Evolutionary conservation across 2,329 filamentous ascomycete species (phyloP).

Genomic region (Sordariomycetes sp.): DNA sequence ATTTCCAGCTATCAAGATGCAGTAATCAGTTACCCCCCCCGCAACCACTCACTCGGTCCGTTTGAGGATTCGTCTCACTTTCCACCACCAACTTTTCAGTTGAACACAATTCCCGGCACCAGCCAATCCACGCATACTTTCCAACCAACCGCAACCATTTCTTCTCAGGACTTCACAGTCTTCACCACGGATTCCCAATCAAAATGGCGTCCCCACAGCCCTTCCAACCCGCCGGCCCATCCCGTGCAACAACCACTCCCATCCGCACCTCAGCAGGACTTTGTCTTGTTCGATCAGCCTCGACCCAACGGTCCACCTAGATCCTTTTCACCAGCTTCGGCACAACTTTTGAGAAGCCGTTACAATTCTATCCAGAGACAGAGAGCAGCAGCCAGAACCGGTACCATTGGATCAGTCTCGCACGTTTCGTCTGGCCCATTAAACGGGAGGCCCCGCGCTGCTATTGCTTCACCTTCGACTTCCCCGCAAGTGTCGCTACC

Average conservation of each 20-base stretch:
- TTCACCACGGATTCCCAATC: slow-evolving; percentile 74
- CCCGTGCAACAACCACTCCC: slow-evolving; percentile 45
- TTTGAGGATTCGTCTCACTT: slow-evolving; percentile 6
- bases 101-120: slow-evolving; percentile 42
- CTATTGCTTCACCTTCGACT: neutral
- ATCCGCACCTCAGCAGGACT: slow-evolving; percentile 57
- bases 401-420: neutral
- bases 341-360: slow-evolving; percentile 26
- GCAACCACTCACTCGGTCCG: slow-evolving; percentile 25
- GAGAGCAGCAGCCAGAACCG: neutral
- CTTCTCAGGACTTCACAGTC: slow-evolving; percentile 58
- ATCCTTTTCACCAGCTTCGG: slow-evolving; percentile 48
- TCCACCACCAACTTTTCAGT: slow-evolving; percentile 45
- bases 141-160: slow-evolving; percentile 50
- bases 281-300: slow-evolving; percentile 65
- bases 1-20: slow-evolving; percentile 25
- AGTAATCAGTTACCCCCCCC: slow-evolving; percentile 14
- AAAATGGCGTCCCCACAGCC: slow-evolving; percentile 71
- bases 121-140: slow-evolving; percentile 48
- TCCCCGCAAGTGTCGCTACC: neutral
- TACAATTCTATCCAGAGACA: neutral
- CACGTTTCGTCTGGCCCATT: neutral
- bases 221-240: slow-evolving; percentile 51
- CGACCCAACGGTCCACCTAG: slow-evolving; percentile 21
- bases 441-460: neutral